These are phyloP conservation scores for Nemania sp. DNA, from an alignment of 2,329 filamentous ascomycete genomes.

Conservation along the genomic window DNA sequence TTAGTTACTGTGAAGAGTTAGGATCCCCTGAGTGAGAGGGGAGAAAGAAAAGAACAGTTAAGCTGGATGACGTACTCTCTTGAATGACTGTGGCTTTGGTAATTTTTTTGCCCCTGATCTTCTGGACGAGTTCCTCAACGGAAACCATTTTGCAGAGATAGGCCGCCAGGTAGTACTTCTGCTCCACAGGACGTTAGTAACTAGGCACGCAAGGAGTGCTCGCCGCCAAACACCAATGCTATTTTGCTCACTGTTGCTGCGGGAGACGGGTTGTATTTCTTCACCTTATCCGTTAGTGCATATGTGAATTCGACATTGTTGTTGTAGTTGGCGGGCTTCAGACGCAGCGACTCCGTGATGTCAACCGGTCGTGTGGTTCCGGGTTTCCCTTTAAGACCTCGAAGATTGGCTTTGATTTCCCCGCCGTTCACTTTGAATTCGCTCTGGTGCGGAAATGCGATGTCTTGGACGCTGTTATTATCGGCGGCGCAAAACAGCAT, in stretches of 20 bases:
- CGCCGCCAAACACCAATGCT: conserved; percentile 29
- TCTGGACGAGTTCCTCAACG: conserved; percentile 71
- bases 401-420: conserved; percentile 89
- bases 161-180: conserved; percentile 75
- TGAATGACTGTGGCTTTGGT: conserved; percentile 79
- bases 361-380: conserved; percentile 93
- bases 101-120: conserved; percentile 72
- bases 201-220: conserved; percentile 1
- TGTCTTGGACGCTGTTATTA: conserved; percentile 67
- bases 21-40: conserved; percentile 4
- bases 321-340: conserved; percentile 67
- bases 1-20: conserved; percentile 65
- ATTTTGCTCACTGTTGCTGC: conserved; percentile 37
- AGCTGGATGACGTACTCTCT: conserved; percentile 67
- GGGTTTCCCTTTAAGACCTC: conserved; percentile 93
- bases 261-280: conserved; percentile 39
- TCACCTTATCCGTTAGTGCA: conserved; percentile 84
- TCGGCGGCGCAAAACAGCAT: conserved; percentile 84
- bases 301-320: conserved; percentile 89
- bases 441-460: conserved; percentile 89
- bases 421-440: conserved; percentile 89
- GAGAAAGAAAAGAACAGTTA: no score
- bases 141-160: conserved; percentile 76
- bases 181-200: conserved; percentile 30
- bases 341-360: conserved; percentile 76